Percentiles rank a stretch among this genome's conserved stretches.
Evolutionary conservation across 768 basidiomycete genomes (phyloP).

Genomic region (Hericium rajendrae): DNA sequence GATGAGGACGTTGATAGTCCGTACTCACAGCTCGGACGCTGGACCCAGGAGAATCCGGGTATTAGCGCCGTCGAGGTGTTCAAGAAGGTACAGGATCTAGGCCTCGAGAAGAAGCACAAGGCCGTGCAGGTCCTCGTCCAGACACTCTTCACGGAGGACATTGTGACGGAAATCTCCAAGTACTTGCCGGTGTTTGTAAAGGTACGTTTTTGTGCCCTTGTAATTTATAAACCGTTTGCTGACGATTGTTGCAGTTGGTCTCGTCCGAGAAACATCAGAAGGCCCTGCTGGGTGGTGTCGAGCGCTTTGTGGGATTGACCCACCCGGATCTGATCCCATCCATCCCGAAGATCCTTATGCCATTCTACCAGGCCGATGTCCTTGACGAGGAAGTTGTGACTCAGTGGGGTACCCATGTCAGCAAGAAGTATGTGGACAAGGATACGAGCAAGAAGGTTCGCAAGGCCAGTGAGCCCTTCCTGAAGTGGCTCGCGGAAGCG

Average conservation of each 20-base stretch:
- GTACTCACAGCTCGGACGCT: constrained; percentile 71
- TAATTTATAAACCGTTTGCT: not conserved
- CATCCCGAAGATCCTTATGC: constrained; percentile 91
- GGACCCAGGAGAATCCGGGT: constrained; percentile 69
- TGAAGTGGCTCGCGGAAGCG: constrained; percentile 72
- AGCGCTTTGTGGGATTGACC: constrained; percentile 70
- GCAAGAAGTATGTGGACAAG: constrained; percentile 93
- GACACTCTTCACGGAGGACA: constrained; percentile 69
- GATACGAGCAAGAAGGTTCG: constrained; percentile 93
- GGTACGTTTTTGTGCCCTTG: constrained; percentile 32
- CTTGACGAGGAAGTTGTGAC: constrained; percentile 85
- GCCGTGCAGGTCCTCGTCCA: constrained; percentile 75
- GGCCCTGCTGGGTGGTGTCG: constrained; percentile 85
- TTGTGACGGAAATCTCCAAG: constrained; percentile 51
- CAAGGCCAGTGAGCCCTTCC: constrained; percentile 91
- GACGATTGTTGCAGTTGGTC: constrained; percentile 49
- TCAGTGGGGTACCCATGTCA: constrained; percentile 94
- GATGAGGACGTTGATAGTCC: constrained; percentile 84
- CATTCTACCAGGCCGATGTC: constrained; percentile 83
- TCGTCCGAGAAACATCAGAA: constrained; percentile 95
- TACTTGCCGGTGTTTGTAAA: constrained; percentile 69
- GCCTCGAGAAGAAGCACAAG: constrained; percentile 94
- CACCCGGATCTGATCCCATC: constrained; percentile 60
- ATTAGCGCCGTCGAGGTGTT: constrained; percentile 59
- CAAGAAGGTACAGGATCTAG: constrained; percentile 85